phyloP scores from a whole-genome alignment of 169 alveolate species.

The Perkinsus chesapeaki region DNA sequence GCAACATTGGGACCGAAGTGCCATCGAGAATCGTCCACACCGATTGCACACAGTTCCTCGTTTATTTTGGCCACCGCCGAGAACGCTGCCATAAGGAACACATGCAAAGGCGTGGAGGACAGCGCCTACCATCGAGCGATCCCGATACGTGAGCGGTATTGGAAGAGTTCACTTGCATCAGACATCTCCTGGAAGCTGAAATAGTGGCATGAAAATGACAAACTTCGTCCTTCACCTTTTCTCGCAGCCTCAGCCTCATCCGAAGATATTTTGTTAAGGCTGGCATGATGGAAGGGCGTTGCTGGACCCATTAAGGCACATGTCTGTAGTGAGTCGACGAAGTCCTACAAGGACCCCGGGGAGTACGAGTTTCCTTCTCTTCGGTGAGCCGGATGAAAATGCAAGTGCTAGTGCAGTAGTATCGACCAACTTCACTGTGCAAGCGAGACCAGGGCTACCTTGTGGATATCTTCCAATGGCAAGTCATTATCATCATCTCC shows the following conservation, averaged over 20 bases:
- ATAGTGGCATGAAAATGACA: neutral
- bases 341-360: too few species aligned
- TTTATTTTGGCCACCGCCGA: neutral
- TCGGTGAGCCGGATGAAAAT: too few species aligned
- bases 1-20: neutral
- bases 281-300: neutral
- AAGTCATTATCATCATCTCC: slow-evolving; percentile 13
- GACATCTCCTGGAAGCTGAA: neutral
- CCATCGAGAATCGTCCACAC: neutral
- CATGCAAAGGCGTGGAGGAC: neutral
- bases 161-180: neutral
- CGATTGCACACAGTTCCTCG: neutral
- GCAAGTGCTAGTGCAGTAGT: too few species aligned
- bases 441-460: too few species aligned
- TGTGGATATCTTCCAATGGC: neutral
- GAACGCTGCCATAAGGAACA: neutral
- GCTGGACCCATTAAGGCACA: neutral
- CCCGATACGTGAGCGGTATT: neutral
- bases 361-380: too few species aligned
- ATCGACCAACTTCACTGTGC: too few species aligned
- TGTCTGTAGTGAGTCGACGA: neutral
- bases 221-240: neutral
- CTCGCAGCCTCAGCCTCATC: neutral
- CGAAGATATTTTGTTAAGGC: neutral
- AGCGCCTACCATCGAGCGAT: neutral